Base-by-base conservation (phyloP, 2,329 filamentous ascomycete species). In the Cadophora luteo-olivacea region DNA sequence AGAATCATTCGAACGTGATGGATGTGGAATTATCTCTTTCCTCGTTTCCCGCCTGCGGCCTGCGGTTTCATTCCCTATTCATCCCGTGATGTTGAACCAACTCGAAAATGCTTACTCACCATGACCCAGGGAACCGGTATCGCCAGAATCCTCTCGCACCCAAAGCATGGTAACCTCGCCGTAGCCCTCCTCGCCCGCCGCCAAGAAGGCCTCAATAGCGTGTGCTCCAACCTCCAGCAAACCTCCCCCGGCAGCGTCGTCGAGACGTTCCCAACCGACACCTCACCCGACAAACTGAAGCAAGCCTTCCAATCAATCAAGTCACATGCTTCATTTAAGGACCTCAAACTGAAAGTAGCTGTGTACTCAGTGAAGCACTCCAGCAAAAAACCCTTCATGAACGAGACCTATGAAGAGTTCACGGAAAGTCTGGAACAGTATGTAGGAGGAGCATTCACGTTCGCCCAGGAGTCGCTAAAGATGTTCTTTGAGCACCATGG, bases 321-420 rank as follows among this genome's bases (percentile, higher is more conserved):
- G n/a, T 71, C 71, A 0, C 83, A 87, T 71, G 55, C 77, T 7
- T 83, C 82, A 32, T 85, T 87, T 76, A 73, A 78, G 25, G 79
- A 78, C 9, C 77, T 88, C 25, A 86, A 86, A 67, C 79, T 88
- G 4, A 79, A 81, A 61, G 72, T 87, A 12, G 83, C 85, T 0
- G 80, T 89, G 32, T 88, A 84, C 76, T 86, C 84, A 70, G 82
- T 89, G 74, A 89, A 87, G 74, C 83, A 87, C 70, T 80, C 80
- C 0, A 81, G 80, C 72, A 86, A 84, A 76, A 87, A 85, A 70
- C 84, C 86, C 0, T 88, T 87, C 75, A 78, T 87, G 58, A 79
- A 84, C 52, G 85, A 86, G 72, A 86, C 84, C 0, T 80, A 83
- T 32, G 82, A 86, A 29, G 79, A 80, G 2, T 85, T 84, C 72